These are phyloP conservation scores for Protea cynaroides DNA, from an alignment of 164 flowering plant species.

Conservation along the genomic window DNA sequence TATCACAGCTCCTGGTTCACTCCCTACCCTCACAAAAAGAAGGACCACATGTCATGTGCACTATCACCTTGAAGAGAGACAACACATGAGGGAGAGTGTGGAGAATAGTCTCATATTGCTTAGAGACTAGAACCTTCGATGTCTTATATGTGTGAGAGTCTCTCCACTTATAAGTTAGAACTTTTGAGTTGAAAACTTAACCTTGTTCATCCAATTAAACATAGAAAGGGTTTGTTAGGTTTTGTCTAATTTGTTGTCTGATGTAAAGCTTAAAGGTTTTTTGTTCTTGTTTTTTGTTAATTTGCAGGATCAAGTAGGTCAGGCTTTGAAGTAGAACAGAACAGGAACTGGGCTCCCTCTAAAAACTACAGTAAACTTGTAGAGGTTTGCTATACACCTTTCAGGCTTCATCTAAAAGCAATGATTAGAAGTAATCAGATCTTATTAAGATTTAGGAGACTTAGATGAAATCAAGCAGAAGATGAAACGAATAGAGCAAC, in stretches of 20 bases:
- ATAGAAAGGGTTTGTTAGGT: slow-evolving; percentile 13
- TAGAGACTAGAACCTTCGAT: too few species aligned
- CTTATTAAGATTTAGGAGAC: background rate
- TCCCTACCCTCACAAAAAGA: too few species aligned
- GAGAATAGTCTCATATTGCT: too few species aligned
- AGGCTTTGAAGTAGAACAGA: slow-evolving; percentile 50
- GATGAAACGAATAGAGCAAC: slow-evolving; percentile 6
- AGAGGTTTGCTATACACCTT: slow-evolving; percentile 20
- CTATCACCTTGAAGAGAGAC: too few species aligned
- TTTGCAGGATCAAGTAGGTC: slow-evolving; percentile 42
- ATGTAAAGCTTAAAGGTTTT: slow-evolving; percentile 22
- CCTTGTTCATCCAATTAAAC: too few species aligned
- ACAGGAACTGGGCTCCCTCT: slow-evolving; percentile 50
- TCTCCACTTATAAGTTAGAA: too few species aligned
- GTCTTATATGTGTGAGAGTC: too few species aligned
- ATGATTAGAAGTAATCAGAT: background rate
- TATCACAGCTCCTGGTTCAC: too few species aligned
- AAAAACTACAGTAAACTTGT: slow-evolving; percentile 37
- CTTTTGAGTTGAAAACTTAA: too few species aligned
- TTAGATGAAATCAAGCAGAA: slow-evolving; percentile 9
- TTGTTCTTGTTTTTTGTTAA: slow-evolving; percentile 27
- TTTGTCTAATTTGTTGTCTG: slow-evolving; percentile 19
- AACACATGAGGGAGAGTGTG: too few species aligned
- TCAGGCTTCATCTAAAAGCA: background rate
- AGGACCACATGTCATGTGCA: too few species aligned